phyloP scores from a whole-genome alignment of 1,284 basidiomycete species.

The Cystobasidium slooffiae region DNA sequence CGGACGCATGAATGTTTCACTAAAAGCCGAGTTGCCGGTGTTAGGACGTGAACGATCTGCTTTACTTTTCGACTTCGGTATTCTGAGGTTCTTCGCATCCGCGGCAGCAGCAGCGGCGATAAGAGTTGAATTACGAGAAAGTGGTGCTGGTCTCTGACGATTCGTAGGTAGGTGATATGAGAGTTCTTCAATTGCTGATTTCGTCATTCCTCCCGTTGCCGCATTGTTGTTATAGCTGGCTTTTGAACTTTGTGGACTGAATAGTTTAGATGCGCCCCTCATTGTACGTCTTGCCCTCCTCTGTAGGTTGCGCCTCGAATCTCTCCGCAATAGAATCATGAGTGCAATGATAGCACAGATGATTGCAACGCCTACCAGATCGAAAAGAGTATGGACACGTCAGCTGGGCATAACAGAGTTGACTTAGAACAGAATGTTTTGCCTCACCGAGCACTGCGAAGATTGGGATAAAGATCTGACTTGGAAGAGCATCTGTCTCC shows the following conservation, averaged over 20 bases:
- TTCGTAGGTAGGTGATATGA: constrained; percentile 20
- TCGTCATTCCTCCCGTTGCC: constrained; percentile 12
- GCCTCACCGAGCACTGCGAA: constrained; percentile 30
- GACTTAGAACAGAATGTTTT: no score
- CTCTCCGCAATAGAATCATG: background rate
- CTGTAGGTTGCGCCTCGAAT: background rate
- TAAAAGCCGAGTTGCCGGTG: constrained; percentile 15
- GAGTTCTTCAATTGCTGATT: constrained; percentile 18
- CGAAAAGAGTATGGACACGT: background rate
- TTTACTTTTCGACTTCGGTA: background rate
- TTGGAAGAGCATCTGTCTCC: background rate
- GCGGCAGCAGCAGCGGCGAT: background rate
- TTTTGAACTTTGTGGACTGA: background rate
- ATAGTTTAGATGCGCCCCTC: background rate
- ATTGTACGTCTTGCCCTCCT: constrained; percentile 1
- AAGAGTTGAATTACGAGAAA: background rate
- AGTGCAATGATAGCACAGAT: constrained; percentile 16
- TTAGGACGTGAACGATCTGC: constrained; percentile 6
- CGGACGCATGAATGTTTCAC: constrained; percentile 33
- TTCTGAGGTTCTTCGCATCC: background rate
- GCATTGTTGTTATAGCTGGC: background rate
- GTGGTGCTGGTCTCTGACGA: background rate
- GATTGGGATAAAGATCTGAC: constrained; percentile 31
- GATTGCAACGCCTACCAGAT: constrained; percentile 13
- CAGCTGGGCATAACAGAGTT: background rate